phyloP scores from a whole-genome alignment of 2,329 filamentous ascomycete species.

The Apiospora malaysiana region DNA sequence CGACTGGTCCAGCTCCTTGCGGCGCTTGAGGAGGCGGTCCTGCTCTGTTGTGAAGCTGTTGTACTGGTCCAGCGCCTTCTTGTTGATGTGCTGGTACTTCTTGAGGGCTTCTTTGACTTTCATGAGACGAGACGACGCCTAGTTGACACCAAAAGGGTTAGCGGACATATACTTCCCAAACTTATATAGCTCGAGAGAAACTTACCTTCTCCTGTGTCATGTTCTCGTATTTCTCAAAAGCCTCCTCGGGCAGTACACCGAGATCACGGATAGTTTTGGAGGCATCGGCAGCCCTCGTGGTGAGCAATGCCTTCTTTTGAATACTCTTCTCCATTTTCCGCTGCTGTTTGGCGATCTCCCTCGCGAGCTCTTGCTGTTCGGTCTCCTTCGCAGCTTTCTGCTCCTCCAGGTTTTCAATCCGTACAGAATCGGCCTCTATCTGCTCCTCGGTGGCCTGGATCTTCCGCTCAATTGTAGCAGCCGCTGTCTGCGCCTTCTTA shows the following conservation, averaged over 20 bases:
- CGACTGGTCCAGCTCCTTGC: conserved; percentile 85
- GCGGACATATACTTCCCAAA: conserved; percentile 14
- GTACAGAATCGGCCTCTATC: conserved; percentile 61
- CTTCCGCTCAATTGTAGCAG: conserved; percentile 70
- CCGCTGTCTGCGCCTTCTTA: conserved; percentile 73
- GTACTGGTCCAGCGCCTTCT: conserved; percentile 99
- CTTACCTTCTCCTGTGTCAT: conserved; percentile 78
- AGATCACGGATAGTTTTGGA: conserved; percentile 90
- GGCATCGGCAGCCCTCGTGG: conserved; percentile 78
- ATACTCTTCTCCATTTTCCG: conserved; percentile 91
- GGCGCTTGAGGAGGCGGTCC: conserved; percentile 82
- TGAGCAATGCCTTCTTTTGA: conserved; percentile 82
- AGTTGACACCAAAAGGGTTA: neutral
- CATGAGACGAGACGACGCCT: conserved; percentile 74
- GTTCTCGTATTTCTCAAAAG: conserved; percentile 87
- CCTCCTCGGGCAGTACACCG: conserved; percentile 91
- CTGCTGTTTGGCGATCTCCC: conserved; percentile 82
- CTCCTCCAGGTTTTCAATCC: conserved; percentile 44
- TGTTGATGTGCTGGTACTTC: conserved; percentile 98
- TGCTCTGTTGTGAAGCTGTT: conserved; percentile 95
- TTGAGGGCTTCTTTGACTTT: conserved; percentile 93
- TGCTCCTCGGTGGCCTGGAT: conserved; percentile 77
- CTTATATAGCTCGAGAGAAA: conserved; percentile 58
- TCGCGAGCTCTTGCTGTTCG: conserved; percentile 76
- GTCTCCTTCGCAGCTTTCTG: conserved; percentile 70